Base-by-base conservation (phyloP, 148 eudicot species). In the Heliamphora exappendiculata region DNA sequence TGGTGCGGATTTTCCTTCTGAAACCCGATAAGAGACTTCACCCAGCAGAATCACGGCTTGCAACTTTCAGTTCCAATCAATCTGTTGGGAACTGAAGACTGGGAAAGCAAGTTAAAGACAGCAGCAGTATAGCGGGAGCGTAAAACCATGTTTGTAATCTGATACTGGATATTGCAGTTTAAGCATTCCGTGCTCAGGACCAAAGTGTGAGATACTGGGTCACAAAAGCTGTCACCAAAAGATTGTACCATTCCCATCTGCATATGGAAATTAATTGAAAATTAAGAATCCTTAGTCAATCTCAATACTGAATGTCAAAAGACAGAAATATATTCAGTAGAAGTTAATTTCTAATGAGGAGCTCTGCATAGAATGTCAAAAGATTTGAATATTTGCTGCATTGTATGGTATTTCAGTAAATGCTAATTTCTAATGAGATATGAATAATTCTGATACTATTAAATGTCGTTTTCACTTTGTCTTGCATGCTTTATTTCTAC, bases 171-270 rank as follows among this genome's bases (percentile, higher is more conserved):
- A 3, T 49, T 20, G 3, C 36, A 74, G 16, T 19, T 17, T 41
- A 39, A 58, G 22, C 50, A 24, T 58, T 26, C 26, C 14, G 16
- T 41, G 34, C 41, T 19, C 7, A 45, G 66, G 55, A 74, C 68
- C 41, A 26, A 1, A 60, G 26, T 10, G 16, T 41, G 49, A 28
- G 26, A 58, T 28, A 12, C 6, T 22, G 45, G 44, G 70, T 58
- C 9, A 5, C 31, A 66, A 41, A 11, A 72, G 31, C 31, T 22
- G 33, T 47, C 3, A 31, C 70, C 37, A 36, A 10, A 39, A 10
- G 70, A 51, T 51, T 67, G 70, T 26, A 42, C 19, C 26, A 33
- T 13, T 54, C 41, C 63, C 72, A 78, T 39, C 81, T 78, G 81
- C 72, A 64, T 3, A 62, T 47, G 39, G n/a, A 75, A 73, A 72